Percentiles rank a stretch among this genome's conserved stretches.
Evolutionary conservation across 768 basidiomycete genomes (phyloP).

Genomic region (Coprinopsis strossmayeri): DNA sequence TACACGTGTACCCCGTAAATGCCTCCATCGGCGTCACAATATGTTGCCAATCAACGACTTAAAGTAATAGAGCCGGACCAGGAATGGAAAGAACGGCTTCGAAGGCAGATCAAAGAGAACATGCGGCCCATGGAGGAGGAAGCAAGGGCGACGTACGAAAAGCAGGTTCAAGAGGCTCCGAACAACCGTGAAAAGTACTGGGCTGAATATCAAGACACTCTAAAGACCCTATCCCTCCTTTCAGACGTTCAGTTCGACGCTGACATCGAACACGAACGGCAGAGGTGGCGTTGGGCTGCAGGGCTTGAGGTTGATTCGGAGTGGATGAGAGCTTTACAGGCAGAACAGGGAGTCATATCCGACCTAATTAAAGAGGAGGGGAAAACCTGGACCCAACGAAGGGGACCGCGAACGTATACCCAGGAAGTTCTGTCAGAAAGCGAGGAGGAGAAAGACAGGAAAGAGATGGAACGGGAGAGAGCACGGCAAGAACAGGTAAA

Average conservation of each 20-base stretch:
- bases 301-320: slow-evolving; percentile 24
- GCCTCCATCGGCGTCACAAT: slow-evolving; percentile 29
- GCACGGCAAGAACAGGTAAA: no score
- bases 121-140: slow-evolving; percentile 40
- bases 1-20: no score
- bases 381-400: slow-evolving; percentile 7
- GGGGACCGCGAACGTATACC: slow-evolving; percentile 10
- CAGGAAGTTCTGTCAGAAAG: background rate
- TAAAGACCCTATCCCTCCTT: slow-evolving; percentile 36
- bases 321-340: slow-evolving; percentile 24
- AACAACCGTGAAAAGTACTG: slow-evolving; percentile 22
- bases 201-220: slow-evolving; percentile 31
- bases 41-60: no score
- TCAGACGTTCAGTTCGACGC: slow-evolving; percentile 40
- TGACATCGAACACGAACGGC: slow-evolving; percentile 41
- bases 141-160: slow-evolving; percentile 52
- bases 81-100: slow-evolving; percentile 43
- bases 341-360: slow-evolving; percentile 38
- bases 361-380: slow-evolving; percentile 38
- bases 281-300: slow-evolving; percentile 42
- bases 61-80: slow-evolving; percentile 51
- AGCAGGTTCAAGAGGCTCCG: slow-evolving; percentile 40
- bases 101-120: slow-evolving; percentile 42
- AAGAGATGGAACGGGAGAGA: no score
- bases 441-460: no score